Percentiles rank a stretch among this genome's conserved stretches.
Conservation (phyloP, 495 filamentous ascomycete genomes). For the Cudoniella acicularis region DNA sequence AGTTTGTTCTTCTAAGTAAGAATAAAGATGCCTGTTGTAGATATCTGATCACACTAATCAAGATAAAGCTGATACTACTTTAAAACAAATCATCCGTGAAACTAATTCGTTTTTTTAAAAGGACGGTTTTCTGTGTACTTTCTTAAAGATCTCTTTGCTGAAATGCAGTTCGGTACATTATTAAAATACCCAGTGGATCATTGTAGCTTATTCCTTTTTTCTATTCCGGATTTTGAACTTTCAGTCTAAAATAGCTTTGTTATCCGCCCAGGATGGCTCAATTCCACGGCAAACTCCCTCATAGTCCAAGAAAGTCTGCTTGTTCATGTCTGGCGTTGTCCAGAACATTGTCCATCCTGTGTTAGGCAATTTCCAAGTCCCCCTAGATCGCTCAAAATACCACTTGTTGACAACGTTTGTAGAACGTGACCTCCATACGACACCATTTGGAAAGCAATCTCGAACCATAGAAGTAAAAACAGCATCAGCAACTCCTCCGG, state of each 20-base stretch:
- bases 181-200: too few species aligned
- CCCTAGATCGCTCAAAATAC: constrained; percentile 88
- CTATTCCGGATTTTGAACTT: constrained; percentile 7
- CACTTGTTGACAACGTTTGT: constrained; percentile 88
- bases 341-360: constrained; percentile 97
- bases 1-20: too few species aligned
- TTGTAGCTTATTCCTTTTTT: background rate
- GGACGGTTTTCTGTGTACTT: too few species aligned
- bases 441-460: constrained; percentile 74
- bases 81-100: too few species aligned
- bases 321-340: constrained; percentile 66
- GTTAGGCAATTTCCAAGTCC: constrained; percentile 72
- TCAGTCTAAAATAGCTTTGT: constrained; percentile 60
- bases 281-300: constrained; percentile 76
- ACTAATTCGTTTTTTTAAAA: too few species aligned
- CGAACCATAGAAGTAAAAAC: constrained; percentile 95
- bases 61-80: too few species aligned
- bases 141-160: too few species aligned
- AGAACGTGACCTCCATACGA: constrained; percentile 77
- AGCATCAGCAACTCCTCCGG: constrained; percentile 89
- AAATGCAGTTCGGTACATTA: too few species aligned
- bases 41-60: too few species aligned
- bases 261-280: constrained; percentile 79
- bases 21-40: too few species aligned
- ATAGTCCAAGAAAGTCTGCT: constrained; percentile 68